Base-by-base conservation (phyloP, 257 asterid genomes). In the Forsythia viridissima region DNA sequence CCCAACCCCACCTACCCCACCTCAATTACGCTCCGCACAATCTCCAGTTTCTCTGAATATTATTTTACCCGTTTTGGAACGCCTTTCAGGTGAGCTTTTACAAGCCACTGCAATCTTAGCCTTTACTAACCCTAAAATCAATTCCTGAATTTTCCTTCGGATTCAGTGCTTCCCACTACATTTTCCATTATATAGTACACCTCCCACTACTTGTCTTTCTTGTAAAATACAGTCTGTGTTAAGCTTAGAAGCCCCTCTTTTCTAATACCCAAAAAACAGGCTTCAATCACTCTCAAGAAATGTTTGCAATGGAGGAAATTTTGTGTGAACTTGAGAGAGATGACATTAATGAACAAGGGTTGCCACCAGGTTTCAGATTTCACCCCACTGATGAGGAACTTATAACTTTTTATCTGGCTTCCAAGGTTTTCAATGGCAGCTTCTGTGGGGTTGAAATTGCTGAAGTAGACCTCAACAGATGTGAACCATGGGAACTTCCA, bases 401-500 rank as follows among this genome's bases (percentile, higher is more conserved):
- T n/a, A 85, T 93, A 21, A 89, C 96, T 37, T 93, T 91, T 68
- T 93, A 93, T 13, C 66, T 93, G 12, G 97, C 97, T 72, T 89
- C 97, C 0, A 93, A 93, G 70, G 96, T 91, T 66, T 89, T 89
- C 63, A 82, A 88, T 72, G 92, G 83, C 12, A 61, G 37, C 79
- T 88, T 87, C 72, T 76, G 71, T n/a, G 89, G 88, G 0, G 79
- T 93, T 3, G 70, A 85, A 2, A 91, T 93, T 84, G 90, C 92
- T 38, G 91, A 93, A 67, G 94, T 93, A 2, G 98, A 93, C 71
- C 97, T 93, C 88, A 93, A 93, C 84, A 77, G 90, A 76, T 91
- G 96, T 37, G 98, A 93, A 46, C 97, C 97, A 3, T 93, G 97
- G 97, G 93, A 93, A 66, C 97, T 93, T 70, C 98, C 98, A 2